Base-by-base conservation (phyloP, 306 rosid species). In the Cucurbita argyrosperma region DNA sequence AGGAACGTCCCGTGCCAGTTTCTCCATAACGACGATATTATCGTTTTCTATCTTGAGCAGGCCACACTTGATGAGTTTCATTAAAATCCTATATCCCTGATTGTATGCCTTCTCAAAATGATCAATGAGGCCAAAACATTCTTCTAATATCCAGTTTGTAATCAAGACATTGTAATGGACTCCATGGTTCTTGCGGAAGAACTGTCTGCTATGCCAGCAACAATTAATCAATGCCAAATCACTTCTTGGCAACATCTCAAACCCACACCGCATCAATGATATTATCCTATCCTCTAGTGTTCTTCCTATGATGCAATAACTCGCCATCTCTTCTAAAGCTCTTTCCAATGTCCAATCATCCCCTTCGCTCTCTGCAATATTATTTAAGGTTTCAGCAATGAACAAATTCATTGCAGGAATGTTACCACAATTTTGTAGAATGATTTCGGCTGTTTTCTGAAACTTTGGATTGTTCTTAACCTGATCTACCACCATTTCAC, bases 141-240 rank as follows among this genome's bases (percentile, higher is more conserved):
- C 80, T 77, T 83, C 86, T 55, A 83, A 53, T 74, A 83, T 80
- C 87, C 87, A 83, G 57, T 66, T 77, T 12, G 76, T 60, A 37
- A 83, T 83, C 76, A 80, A 70, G 51, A 78, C 84, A 37, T 78
- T 77, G 82, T 78, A 78, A 78, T 78, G 84, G 26, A 80, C 56
- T 67, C 80, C 69, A 50, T 23, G 35, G 26, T 71, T 64, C 11
- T 40, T 52, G 57, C 43, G 1, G 39, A 83, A 76, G 38, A 80
- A 58, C 12, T 64, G 76, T 62, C 23, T 13, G 66, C 80, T 40
- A 42, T 77, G 80, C 82, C 82, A 71, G n/a, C 52, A 77, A 72
- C 84, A 83, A 47, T 75, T 61, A 1, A 26, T 16, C 59, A 45
- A 10, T 8, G 51, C 74, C 64, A 0, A 14, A 54, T 51, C 46